Evolutionary conservation across 192 early-diverging fungal species (phyloP), one percentile per base, ranked within the genome.

Genomic region (Coemansia sp.): DNA sequence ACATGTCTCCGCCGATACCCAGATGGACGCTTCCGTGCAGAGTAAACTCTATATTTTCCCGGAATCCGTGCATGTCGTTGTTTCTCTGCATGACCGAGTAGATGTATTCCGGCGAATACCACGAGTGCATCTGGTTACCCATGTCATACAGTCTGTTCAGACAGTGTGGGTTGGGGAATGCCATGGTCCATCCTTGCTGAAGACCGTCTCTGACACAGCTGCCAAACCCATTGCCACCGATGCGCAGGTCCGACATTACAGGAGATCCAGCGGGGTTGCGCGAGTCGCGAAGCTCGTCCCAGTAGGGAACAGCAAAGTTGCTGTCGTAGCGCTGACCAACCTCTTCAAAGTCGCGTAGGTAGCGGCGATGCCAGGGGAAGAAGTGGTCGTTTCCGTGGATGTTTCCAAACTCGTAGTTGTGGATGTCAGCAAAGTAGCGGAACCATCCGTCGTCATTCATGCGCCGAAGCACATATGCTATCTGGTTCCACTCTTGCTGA

Each of bases 201-300:
- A 77, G 32, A 7, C 80, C 80, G 25, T 82, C 75, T n/a, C 57
- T 45, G 28, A 82, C 69, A 49, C 83, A 84, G 28, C 66, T 42
- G 72, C 75, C 79, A 60, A 73, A 76, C 7, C 75, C 67, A 45
- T 75, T 79, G 11, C 83, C 79, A 16, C 75, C 78, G 12, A 81
- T 55, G 10, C 74, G 66, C 36, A 69, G 63, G 11, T 72, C 17
- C 20, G 20, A 58, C 30, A 77, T 68, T n/a, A 83, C 73, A 4
- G 62, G 66, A 29, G 82, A 79, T 18, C 64, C 63, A 0, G 84
- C 75, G 3, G 85, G 80, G 57, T 61, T 66, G 60, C 72, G 76
- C 33, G 81, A 83, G 64, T 85, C 84, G 20, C 68, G 70, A 2
- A 82, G 67, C 85, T 84, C 87, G 34, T 89, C 88, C 85, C 85